These are phyloP conservation scores for Hordeum marinum DNA, from an alignment of 176 grass and related monocot species.

Conservation along the genomic window DNA sequence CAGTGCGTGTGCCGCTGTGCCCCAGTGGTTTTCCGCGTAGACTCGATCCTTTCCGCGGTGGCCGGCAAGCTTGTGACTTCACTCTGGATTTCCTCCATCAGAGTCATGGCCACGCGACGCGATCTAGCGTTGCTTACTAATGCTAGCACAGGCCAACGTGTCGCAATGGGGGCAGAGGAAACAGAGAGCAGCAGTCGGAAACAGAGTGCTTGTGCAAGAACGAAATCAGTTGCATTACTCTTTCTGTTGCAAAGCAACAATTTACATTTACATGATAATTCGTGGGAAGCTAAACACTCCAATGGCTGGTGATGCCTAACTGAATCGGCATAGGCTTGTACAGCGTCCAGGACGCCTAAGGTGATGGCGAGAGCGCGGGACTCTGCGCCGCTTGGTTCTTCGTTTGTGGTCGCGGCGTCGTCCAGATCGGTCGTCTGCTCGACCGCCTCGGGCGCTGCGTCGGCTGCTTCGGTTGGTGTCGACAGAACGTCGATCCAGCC, in stretches of 20 bases:
- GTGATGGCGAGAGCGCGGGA: neutral
- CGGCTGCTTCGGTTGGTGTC: neutral
- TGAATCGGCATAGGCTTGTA: neutral
- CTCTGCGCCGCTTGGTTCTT: neutral
- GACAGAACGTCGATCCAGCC: slow-evolving; percentile 37
- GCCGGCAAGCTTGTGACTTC: neutral
- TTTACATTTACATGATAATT: slow-evolving; percentile 10
- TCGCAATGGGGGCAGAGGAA: neutral
- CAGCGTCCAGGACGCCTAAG: neutral
- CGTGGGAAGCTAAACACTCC: neutral
- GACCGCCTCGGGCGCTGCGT: neutral
- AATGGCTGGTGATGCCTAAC: too few species aligned
- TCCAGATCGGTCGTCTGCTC: neutral
- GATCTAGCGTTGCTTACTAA: too few species aligned
- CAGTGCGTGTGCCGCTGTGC: neutral
- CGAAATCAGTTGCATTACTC: neutral
- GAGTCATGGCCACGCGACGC: too few species aligned
- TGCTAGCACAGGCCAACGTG: neutral
- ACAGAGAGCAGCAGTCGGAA: neutral
- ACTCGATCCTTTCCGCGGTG: neutral
- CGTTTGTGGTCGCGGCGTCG: neutral
- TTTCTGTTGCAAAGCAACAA: neutral
- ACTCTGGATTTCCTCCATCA: neutral
- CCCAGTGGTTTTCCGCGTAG: slow-evolving; percentile 34
- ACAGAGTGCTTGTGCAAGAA: neutral